These are phyloP conservation scores for Cyberlindnera misumaiensis DNA, from an alignment of 805 yeast genomes.

Conservation along the genomic window DNA sequence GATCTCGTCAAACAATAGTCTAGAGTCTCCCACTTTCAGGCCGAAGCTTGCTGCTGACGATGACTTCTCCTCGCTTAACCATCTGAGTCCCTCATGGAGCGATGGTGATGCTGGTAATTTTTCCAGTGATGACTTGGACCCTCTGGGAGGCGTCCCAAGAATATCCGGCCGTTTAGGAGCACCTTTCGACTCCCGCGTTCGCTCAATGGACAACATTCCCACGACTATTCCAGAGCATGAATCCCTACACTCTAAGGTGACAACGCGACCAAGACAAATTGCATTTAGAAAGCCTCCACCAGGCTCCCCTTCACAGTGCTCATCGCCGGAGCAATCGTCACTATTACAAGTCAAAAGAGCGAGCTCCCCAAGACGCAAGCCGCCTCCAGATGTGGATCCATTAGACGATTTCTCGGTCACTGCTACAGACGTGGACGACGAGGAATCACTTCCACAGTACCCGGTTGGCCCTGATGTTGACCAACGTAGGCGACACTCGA, in stretches of 20 bases:
- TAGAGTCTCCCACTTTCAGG: constrained; percentile 15
- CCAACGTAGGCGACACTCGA: constrained; percentile 3
- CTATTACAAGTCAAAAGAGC: constrained; percentile 5
- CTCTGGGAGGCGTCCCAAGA: constrained; percentile 1
- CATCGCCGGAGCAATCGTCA: background rate
- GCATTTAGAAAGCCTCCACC: constrained; percentile 22
- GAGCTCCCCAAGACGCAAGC: constrained; percentile 21
- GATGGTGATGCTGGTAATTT: constrained; percentile 5
- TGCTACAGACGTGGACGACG: constrained; percentile 4
- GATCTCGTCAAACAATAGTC: constrained; percentile 13
- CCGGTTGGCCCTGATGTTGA: constrained; percentile 10
- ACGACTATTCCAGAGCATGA: constrained; percentile 3
- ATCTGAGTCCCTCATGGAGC: background rate
- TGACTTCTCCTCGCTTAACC: no score
- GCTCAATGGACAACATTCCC: constrained; percentile 1
- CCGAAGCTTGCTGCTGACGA: constrained; percentile 6
- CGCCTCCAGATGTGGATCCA: constrained; percentile 13
- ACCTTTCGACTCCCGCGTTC: background rate
- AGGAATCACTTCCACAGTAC: constrained; percentile 20
- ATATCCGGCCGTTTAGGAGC: background rate
- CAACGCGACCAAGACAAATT: background rate
- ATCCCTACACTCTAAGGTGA: no score
- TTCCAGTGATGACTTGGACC: constrained; percentile 6
- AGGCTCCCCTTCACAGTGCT: constrained; percentile 8
- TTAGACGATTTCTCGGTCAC: constrained; percentile 2